Evolutionary conservation across 1,139 yeast genomes (phyloP), one percentile per base, ranked within the genome.

Genomic region (Lodderomyces beijingensis): DNA sequence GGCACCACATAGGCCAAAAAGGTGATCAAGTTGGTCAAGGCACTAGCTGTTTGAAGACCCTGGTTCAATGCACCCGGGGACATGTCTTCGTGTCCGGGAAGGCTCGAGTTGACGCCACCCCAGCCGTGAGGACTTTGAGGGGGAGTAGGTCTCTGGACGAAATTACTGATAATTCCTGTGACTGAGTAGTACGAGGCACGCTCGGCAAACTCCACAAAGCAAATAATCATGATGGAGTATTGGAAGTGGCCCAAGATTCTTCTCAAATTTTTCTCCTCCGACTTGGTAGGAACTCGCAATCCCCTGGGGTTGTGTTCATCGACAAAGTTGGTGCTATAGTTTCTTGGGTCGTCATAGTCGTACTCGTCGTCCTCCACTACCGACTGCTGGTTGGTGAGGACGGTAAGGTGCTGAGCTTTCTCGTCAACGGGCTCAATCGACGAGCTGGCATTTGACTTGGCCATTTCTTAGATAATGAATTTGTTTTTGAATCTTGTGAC

Each of bases 91-190:
- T 70, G 65, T 44, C 76, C 67, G 34, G 21, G 21, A 19, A 19
- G 9, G 10, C 10, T 19, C 68, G 57, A 32, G 68, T 68, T 22
- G 74, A 70, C 30, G 74, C 42, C 43, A 18, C 41, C 45, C 45
- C 43, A 66, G 44, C 77, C 69, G 35, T 69, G 60, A 32, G 70
- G 71, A 17, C 76, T 71, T 30, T 74, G 73, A 16, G 46, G 51
- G 3, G 81, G 81, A 31, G 75, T 51, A 10, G 70, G 69, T 42
- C 78, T 53, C 44, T 66, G 70, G 32, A 69, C 51, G 45, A 66
- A 67, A 41, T 69, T 69, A 25, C 68, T 53, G 29, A 69, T 53
- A 33, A 67, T 52, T 18, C 66, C 69, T 11, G 56, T 46, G n/a
- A 64, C 56, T 10, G 72, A 65, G 40, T 63, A 69, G 39, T 66